A percentile compares a stretch with the other conserved stretches of the same genome.
Conservation (phyloP, 345 rosid genomes). For the Sisymbrium altissimum region DNA sequence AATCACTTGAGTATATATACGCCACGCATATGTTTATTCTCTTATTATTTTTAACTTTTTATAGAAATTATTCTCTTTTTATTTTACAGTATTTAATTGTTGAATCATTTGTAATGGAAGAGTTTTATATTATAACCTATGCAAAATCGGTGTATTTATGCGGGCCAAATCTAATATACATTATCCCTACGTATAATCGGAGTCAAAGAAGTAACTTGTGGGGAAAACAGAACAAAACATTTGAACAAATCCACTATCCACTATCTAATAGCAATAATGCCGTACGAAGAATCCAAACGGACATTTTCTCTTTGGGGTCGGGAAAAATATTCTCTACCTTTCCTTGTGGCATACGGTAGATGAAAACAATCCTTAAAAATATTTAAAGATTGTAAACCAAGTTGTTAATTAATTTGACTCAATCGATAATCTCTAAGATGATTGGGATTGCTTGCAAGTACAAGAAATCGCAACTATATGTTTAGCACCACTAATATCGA, state of each 20-base stretch:
- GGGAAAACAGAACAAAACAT: slow-evolving; percentile 25
- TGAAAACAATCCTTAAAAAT: slow-evolving; percentile 16
- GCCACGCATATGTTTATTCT: not conserved
- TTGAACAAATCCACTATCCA: slow-evolving; percentile 24
- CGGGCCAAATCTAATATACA: not conserved
- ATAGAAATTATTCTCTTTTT: not conserved
- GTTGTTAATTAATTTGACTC: slow-evolving; percentile 12
- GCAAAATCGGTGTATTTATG: not conserved
- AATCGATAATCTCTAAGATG: slow-evolving; percentile 22
- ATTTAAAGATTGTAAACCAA: slow-evolving; percentile 8
- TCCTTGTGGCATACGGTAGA: slow-evolving; percentile 35
- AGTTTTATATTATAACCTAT: not conserved
- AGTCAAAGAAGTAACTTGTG: slow-evolving; percentile 36
- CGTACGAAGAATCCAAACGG: slow-evolving; percentile 26
- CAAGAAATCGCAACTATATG: slow-evolving; percentile 23
- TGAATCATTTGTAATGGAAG: not conserved
- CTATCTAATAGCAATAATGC: slow-evolving; percentile 15
- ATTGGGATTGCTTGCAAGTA: slow-evolving; percentile 30
- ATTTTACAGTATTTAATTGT: not conserved
- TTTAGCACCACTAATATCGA: slow-evolving; percentile 18
- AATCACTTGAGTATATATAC: not conserved
- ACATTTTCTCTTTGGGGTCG: slow-evolving; percentile 1
- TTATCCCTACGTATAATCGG: slow-evolving; percentile 2
- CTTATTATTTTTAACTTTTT: not conserved
- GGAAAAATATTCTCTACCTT: slow-evolving; percentile 16